Conservation (phyloP, 2,329 filamentous ascomycete genomes). For the Fonsecaea erecta region DNA sequence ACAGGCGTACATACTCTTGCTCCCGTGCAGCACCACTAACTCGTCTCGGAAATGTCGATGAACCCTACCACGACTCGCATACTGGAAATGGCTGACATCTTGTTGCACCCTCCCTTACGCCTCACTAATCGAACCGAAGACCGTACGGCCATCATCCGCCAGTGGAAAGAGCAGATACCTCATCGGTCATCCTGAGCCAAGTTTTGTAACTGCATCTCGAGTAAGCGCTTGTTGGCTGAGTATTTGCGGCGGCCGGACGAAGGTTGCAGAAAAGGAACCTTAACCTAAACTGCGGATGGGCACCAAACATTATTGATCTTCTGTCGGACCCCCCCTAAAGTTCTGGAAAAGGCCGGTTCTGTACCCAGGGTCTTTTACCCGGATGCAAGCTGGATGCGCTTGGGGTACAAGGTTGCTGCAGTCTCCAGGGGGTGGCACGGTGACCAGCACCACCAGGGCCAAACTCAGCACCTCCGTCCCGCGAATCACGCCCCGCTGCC, state of each 20-base stretch:
- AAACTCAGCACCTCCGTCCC: neutral
- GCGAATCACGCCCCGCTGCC: constrained; percentile 10
- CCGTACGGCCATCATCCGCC: constrained; percentile 5
- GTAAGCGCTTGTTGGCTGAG: constrained; percentile 19
- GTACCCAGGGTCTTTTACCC: neutral
- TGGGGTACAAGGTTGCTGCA: constrained; percentile 16
- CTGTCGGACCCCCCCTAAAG: neutral
- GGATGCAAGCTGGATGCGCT: constrained; percentile 14
- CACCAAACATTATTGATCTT: no score
- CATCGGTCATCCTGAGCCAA: constrained; percentile 8
- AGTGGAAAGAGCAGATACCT: constrained; percentile 2
- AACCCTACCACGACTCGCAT: neutral
- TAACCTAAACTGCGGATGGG: no score
- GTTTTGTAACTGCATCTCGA: constrained; percentile 3
- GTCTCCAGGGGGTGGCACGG: constrained; percentile 22
- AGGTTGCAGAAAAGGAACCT: neutral
- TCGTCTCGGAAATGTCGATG: constrained; percentile 3
- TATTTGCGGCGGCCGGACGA: constrained; percentile 19
- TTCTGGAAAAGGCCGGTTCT: constrained; percentile 2
- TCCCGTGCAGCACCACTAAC: neutral
- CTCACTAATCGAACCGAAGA: constrained; percentile 13
- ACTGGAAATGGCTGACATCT: neutral
- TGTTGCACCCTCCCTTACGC: neutral
- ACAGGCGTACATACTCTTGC: no score
- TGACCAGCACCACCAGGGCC: neutral